phyloP scores from a whole-genome alignment of 2,329 filamentous ascomycete species.

The Tolypocladium ovalisporum region DNA sequence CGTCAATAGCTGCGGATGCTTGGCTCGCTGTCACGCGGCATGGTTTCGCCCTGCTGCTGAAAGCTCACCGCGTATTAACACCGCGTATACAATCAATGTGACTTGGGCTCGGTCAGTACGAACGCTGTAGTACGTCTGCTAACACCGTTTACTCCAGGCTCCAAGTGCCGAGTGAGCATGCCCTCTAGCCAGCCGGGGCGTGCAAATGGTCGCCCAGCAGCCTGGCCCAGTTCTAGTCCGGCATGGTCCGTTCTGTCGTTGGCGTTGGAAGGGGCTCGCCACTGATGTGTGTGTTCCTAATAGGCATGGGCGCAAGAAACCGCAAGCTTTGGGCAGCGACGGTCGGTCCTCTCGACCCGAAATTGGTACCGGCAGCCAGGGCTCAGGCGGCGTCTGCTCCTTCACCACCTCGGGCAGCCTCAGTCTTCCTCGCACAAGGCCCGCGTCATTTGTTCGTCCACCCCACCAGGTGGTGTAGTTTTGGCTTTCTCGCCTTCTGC shows the following conservation, averaged over 20 bases:
- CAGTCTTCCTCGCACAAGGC: neutral
- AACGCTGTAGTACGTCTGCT: neutral
- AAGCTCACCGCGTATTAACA: neutral
- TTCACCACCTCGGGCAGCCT: neutral
- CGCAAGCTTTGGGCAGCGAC: neutral
- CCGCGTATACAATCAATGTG: no score
- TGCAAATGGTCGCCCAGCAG: neutral
- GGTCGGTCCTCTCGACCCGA: neutral
- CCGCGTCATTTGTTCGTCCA: neutral
- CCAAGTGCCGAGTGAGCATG: neutral
- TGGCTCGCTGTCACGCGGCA: neutral
- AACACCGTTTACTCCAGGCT: neutral
- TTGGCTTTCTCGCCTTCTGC: neutral
- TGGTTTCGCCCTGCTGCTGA: neutral
- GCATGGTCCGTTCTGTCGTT: neutral
- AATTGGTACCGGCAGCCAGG: neutral
- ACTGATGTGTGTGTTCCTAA: neutral
- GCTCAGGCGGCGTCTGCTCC: neutral
- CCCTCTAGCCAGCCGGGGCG: neutral
- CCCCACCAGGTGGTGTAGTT: neutral
- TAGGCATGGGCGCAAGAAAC: neutral
- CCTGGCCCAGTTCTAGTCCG: neutral
- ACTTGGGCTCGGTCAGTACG: neutral
- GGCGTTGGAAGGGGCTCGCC: neutral
- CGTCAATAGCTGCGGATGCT: neutral